These are phyloP conservation scores for Neonectria coccinea DNA, from an alignment of 2,329 filamentous ascomycete species.

Conservation along the genomic window DNA sequence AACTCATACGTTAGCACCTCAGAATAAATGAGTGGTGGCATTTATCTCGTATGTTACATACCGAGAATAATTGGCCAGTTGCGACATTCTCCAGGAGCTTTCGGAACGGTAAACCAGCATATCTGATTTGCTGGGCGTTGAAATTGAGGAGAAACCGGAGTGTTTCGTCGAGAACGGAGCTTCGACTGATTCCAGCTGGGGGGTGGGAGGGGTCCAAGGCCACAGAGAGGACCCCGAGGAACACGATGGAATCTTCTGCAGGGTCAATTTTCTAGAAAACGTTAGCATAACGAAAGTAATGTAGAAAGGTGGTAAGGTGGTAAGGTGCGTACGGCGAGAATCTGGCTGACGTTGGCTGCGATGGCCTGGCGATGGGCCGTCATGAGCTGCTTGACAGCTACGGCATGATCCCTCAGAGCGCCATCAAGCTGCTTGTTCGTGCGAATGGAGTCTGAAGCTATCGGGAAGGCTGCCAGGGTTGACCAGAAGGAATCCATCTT, in stretches of 20 bases:
- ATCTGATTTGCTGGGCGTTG: constrained; percentile 64
- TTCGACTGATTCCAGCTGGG: constrained; percentile 48
- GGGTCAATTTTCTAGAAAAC: constrained; percentile 59
- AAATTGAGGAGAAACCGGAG: constrained; percentile 61
- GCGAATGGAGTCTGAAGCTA: constrained; percentile 44
- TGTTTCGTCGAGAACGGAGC: constrained; percentile 55
- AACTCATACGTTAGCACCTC: constrained; percentile 19
- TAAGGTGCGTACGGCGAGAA: constrained; percentile 55
- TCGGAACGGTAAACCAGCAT: constrained; percentile 58
- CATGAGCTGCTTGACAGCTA: constrained; percentile 53
- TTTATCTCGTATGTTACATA: constrained; percentile 44
- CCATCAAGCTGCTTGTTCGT: constrained; percentile 54
- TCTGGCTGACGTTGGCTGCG: constrained; percentile 48
- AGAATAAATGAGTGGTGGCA: constrained; percentile 9
- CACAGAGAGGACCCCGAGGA: constrained; percentile 60
- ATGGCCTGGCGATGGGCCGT: constrained; percentile 50
- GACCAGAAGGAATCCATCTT: constrained; percentile 48
- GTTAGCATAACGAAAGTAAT: constrained; percentile 31
- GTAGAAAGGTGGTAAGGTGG: neutral
- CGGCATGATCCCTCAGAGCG: constrained; percentile 53
- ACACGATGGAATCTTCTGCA: constrained; percentile 62
- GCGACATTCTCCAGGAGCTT: constrained; percentile 57
- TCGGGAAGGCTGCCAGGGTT: constrained; percentile 58
- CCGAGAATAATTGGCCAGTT: constrained; percentile 56
- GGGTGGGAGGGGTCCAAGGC: constrained; percentile 46